These are phyloP conservation scores for Cladosporium sp. DNA, from an alignment of 2,329 filamentous ascomycete genomes.

Conservation along the genomic window DNA sequence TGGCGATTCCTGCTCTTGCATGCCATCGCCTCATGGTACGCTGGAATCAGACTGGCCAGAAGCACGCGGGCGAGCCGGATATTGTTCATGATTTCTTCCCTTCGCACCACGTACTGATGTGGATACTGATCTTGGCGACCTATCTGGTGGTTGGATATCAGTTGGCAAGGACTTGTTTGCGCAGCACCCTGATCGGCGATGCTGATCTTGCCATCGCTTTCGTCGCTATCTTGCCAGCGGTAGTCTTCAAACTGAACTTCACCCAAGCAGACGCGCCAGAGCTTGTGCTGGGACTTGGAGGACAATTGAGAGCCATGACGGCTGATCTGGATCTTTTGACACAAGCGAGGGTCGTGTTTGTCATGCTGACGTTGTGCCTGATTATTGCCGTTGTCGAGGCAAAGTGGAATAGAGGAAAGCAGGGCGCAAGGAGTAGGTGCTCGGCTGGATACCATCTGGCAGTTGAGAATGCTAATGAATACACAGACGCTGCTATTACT, in stretches of 20 bases:
- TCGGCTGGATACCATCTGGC: background rate
- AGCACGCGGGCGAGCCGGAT: slow-evolving; percentile 87
- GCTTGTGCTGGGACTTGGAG: slow-evolving; percentile 50
- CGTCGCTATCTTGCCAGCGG: slow-evolving; percentile 55
- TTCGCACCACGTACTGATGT: slow-evolving; percentile 66
- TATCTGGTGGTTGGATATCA: slow-evolving; percentile 63
- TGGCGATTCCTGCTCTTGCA: slow-evolving; percentile 48
- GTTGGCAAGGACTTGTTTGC: slow-evolving; percentile 39
- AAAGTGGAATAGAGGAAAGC: background rate
- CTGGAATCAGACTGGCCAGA: slow-evolving; percentile 98
- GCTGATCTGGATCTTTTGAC: slow-evolving; percentile 35
- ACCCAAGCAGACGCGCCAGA: slow-evolving; percentile 87
- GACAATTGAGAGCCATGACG: slow-evolving; percentile 30
- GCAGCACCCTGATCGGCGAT: slow-evolving; percentile 31
- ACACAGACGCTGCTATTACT: slow-evolving; percentile 16
- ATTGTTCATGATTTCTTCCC: slow-evolving; percentile 73
- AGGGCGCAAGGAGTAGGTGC: background rate
- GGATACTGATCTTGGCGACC: slow-evolving; percentile 68
- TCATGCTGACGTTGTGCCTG: slow-evolving; percentile 34
- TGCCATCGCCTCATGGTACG: slow-evolving; percentile 67
- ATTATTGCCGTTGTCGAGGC: slow-evolving; percentile 32
- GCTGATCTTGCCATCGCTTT: slow-evolving; percentile 38
- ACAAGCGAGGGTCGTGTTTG: slow-evolving; percentile 41
- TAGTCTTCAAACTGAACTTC: slow-evolving; percentile 88
- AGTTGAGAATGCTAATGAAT: background rate